Percentiles rank a stretch among this genome's conserved stretches.
These are phyloP conservation scores for Quercus suber DNA, from an alignment of 306 rosid genomes.

Conservation along the genomic window DNA sequence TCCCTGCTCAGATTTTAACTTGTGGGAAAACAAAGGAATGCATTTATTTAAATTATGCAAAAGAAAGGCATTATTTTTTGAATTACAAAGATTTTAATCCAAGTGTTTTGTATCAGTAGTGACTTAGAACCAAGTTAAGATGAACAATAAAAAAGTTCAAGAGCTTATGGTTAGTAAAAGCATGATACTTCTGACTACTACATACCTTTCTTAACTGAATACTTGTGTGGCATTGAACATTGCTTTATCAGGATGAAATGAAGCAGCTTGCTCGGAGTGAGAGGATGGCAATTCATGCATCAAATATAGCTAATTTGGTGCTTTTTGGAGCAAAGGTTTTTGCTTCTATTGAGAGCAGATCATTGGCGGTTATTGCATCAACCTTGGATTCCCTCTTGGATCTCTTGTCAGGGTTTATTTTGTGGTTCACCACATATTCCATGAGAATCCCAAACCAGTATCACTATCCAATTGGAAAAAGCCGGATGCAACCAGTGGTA, in stretches of 20 bases:
- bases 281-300: constrained; percentile 51
- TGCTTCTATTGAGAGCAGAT: constrained; percentile 66
- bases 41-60: not conserved
- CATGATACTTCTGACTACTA: not conserved
- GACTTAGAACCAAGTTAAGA: no score
- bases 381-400: constrained; percentile 83
- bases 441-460: constrained; percentile 67
- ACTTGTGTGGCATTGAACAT: not conserved
- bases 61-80: not conserved
- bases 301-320: constrained; percentile 57
- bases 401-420: constrained; percentile 78
- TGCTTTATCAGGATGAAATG: constrained; percentile 61
- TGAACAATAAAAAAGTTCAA: not conserved
- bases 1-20: not conserved
- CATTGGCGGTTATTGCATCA: constrained; percentile 81
- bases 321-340: constrained; percentile 71
- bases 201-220: not conserved
- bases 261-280: constrained; percentile 65
- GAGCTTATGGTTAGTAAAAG: not conserved
- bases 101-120: not conserved
- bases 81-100: not conserved
- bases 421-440: constrained; percentile 75
- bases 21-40: not conserved
- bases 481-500: constrained; percentile 90
- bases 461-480: constrained; percentile 85